A percentile compares a stretch with the other conserved stretches of the same genome.
Conservation (phyloP, 352 stramenopile species). For the Phytophthora multivora region DNA sequence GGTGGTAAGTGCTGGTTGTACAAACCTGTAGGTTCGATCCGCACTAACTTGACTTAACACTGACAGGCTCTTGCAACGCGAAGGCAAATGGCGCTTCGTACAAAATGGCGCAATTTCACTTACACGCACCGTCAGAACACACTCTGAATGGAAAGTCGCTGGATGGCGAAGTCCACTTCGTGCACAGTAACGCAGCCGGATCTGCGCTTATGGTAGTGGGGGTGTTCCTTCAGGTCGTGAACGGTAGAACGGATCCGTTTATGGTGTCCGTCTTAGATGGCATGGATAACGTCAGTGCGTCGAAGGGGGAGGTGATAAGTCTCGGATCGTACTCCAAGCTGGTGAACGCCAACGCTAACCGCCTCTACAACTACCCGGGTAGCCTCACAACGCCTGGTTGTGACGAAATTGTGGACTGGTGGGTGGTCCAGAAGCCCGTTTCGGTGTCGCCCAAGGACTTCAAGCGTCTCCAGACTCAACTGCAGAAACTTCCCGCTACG, state of each 20-base stretch:
- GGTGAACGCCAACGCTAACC: not conserved
- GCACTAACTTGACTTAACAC: too few relatives aligned
- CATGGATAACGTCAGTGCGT: conserved; percentile 22
- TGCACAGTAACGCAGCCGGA: conserved; percentile 37
- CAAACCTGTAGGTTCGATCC: too few relatives aligned
- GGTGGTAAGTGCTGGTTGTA: not conserved
- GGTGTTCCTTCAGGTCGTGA: conserved; percentile 24
- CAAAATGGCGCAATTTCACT: conserved; percentile 44
- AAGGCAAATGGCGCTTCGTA: conserved; percentile 17
- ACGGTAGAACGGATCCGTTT: conserved; percentile 26
- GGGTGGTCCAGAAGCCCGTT: conserved; percentile 50
- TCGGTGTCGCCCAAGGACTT: conserved; percentile 37
- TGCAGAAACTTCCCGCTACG: conserved; percentile 22
- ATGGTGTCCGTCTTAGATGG: conserved; percentile 29
- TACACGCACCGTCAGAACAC: conserved; percentile 51
- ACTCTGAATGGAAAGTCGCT: conserved; percentile 39
- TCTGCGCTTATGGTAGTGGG: conserved; percentile 41
- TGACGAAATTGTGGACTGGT: conserved; percentile 59
- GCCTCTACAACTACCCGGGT: conserved; percentile 55
- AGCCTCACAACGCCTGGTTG: conserved; percentile 60
- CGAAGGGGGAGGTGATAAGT: too few relatives aligned
- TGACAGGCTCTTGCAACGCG: conserved; percentile 11
- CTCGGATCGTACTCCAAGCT: too few relatives aligned
- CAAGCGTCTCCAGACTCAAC: conserved; percentile 20
- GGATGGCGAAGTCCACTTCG: conserved; percentile 48